Evolutionary conservation across 1,284 basidiomycete species (phyloP).

Genomic region (Apiotrichum akiyoshidainum): DNA sequence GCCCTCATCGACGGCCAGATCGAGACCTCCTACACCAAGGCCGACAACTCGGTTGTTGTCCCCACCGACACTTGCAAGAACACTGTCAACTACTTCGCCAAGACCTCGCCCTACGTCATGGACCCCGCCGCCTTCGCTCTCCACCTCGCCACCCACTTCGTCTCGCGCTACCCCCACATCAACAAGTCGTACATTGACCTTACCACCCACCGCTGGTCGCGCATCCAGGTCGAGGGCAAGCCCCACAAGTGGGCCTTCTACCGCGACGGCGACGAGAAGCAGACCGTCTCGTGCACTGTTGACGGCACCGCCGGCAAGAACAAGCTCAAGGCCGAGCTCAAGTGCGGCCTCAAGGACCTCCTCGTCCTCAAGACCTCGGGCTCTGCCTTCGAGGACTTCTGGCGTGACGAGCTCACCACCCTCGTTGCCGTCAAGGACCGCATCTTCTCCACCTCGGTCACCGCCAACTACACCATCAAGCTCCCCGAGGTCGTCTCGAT

Average conservation of each 20-base stretch:
- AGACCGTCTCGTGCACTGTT: conserved; percentile 65
- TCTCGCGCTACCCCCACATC: conserved; percentile 78
- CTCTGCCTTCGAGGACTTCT: conserved; percentile 78
- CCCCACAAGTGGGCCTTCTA: conserved; percentile 77
- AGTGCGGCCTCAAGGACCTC: conserved; percentile 70
- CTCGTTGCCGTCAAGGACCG: conserved; percentile 63
- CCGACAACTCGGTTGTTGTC: conserved; percentile 78
- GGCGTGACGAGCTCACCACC: conserved; percentile 84
- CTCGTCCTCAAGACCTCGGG: conserved; percentile 91
- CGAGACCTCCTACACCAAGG: conserved; percentile 70
- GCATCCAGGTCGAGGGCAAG: conserved; percentile 61
- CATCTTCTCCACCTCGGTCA: conserved; percentile 81
- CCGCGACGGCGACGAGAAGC: conserved; percentile 87
- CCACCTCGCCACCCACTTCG: conserved; percentile 78
- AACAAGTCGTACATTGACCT: conserved; percentile 71
- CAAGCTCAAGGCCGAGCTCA: conserved; percentile 58
- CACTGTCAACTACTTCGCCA: conserved; percentile 84
- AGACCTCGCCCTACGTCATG: conserved; percentile 78
- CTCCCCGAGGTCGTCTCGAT: conserved; percentile 54
- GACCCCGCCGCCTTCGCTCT: conserved; percentile 80
- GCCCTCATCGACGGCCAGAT: conserved; percentile 77
- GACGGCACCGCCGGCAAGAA: conserved; percentile 62
- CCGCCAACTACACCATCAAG: conserved; percentile 65
- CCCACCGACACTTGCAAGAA: conserved; percentile 94
- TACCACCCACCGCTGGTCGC: conserved; percentile 79